These are phyloP conservation scores for Pythium vanterpoolii DNA, from an alignment of 352 stramenopile genomes.

Conservation along the genomic window DNA sequence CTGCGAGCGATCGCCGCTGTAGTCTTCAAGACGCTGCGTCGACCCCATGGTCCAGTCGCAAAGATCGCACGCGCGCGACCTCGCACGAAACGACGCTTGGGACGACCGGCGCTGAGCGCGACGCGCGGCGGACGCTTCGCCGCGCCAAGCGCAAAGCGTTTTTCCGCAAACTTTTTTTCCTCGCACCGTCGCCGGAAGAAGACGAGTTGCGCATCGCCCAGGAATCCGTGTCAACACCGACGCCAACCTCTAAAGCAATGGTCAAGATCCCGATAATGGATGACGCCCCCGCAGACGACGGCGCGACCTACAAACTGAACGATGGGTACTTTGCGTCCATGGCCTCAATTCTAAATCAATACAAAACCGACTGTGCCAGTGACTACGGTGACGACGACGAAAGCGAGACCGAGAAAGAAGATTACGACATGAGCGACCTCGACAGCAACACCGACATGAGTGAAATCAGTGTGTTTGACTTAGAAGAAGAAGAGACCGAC, in stretches of 20 bases:
- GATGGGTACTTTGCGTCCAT: slow-evolving; percentile 18
- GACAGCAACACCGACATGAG: slow-evolving; percentile 19
- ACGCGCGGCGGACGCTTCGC: slow-evolving; percentile 4
- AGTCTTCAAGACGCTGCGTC: slow-evolving; percentile 1
- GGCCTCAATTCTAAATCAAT: slow-evolving; percentile 17
- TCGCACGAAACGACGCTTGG: slow-evolving; percentile 17
- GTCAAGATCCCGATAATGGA: not conserved
- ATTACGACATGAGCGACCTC: slow-evolving; percentile 16
- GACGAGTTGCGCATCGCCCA: not conserved
- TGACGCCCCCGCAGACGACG: slow-evolving; percentile 2
- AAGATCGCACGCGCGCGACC: slow-evolving; percentile 13
- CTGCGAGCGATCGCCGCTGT: not conserved
- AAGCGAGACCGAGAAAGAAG: slow-evolving; percentile 5
- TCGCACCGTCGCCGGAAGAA: not conserved
- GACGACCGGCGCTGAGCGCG: slow-evolving; percentile 8
- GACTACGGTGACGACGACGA: slow-evolving; percentile 10
- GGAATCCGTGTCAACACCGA: not conserved
- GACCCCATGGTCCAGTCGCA: slow-evolving; percentile 4
- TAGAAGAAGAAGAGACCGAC: slow-evolving; percentile 13
- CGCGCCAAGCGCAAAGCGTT: slow-evolving; percentile 20
- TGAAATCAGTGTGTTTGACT: slow-evolving; percentile 21
- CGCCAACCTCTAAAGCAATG: not conserved
- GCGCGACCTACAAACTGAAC: slow-evolving; percentile 12
- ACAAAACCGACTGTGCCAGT: slow-evolving; percentile 8
- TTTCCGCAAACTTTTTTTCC: slow-evolving; percentile 20